Conservation (phyloP, 2,329 filamentous ascomycete genomes). For the Fusarium sp. region DNA sequence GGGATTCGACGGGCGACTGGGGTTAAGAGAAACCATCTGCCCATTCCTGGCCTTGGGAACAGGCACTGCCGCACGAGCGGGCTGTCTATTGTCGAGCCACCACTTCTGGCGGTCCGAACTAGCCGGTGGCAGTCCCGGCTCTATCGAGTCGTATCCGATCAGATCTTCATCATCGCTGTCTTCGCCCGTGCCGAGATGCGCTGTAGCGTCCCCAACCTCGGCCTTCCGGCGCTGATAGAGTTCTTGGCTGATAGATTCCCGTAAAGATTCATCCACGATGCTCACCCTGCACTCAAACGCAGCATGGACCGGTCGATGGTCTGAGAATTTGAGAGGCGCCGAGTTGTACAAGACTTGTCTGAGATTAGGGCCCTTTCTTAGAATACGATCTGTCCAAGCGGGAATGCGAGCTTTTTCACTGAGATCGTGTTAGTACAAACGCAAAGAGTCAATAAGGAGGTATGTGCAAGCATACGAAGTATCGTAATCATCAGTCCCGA, state of each 20-base stretch:
- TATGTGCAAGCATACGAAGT: conserved; percentile 73
- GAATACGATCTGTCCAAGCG: conserved; percentile 95
- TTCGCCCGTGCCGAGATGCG: conserved; percentile 62
- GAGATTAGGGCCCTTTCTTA: conserved; percentile 87
- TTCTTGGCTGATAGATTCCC: conserved; percentile 77
- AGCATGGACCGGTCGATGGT: conserved; percentile 95
- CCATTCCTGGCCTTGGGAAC: conserved; percentile 67
- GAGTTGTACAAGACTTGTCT: conserved; percentile 85
- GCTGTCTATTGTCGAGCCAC: conserved; percentile 78
- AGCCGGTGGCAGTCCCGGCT: conserved; percentile 78
- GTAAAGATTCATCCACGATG: conserved; percentile 80
- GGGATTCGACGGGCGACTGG: conserved; percentile 82
- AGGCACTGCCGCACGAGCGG: conserved; percentile 78
- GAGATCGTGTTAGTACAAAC: conserved; percentile 27
- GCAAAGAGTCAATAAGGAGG: background rate
- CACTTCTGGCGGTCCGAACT: conserved; percentile 77
- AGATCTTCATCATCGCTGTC: conserved; percentile 83
- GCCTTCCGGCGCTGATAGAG: conserved; percentile 78
- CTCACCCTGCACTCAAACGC: conserved; percentile 87
- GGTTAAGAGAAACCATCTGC: conserved; percentile 75
- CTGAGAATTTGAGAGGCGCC: conserved; percentile 88
- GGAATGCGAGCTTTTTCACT: conserved; percentile 94
- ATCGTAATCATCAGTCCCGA: conserved; percentile 90
- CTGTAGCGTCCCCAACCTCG: conserved; percentile 73
- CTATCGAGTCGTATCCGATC: conserved; percentile 84